Evolutionary conservation across 2,329 filamentous ascomycete genomes (phyloP).

Genomic region (Diplodia seriata): DNA sequence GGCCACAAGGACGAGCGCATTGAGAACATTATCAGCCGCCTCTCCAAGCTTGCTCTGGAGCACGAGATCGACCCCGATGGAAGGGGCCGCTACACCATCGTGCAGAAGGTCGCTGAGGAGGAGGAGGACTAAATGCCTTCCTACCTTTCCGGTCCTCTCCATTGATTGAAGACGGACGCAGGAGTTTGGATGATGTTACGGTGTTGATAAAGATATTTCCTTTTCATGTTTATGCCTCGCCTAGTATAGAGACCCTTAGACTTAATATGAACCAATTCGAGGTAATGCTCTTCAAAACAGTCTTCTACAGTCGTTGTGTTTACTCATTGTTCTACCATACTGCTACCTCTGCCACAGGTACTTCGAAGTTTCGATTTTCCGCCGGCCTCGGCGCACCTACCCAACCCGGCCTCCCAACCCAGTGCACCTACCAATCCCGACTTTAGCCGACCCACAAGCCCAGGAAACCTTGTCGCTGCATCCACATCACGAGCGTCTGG

Average conservation of each 20-base stretch:
- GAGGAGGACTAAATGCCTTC: slow-evolving; percentile 52
- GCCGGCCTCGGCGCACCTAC: slow-evolving; percentile 17
- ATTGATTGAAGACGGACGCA: slow-evolving; percentile 30
- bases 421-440: slow-evolving; percentile 7
- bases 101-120: slow-evolving; percentile 53
- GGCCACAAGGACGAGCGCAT: slow-evolving; percentile 67
- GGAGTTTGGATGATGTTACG: slow-evolving; percentile 31
- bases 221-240: slow-evolving; percentile 27
- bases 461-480: slow-evolving; percentile 7
- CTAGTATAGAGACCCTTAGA: slow-evolving; percentile 31
- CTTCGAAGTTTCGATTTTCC: not conserved
- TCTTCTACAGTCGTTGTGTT: slow-evolving; percentile 18
- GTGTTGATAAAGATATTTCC: slow-evolving; percentile 26
- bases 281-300: slow-evolving; percentile 27
- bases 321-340: slow-evolving; percentile 4
- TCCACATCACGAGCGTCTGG: slow-evolving; percentile 19
- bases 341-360: slow-evolving; percentile 26
- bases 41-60: slow-evolving; percentile 69
- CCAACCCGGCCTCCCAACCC: not conserved
- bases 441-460: slow-evolving; percentile 20
- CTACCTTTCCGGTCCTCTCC: slow-evolving; percentile 22
- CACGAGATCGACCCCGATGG: slow-evolving; percentile 62
- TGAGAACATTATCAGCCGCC: slow-evolving; percentile 70
- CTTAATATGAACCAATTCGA: slow-evolving; percentile 23
- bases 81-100: slow-evolving; percentile 54